These are phyloP conservation scores for Nicotiana attenuata DNA, from an alignment of 257 asterid species.

Conservation along the genomic window DNA sequence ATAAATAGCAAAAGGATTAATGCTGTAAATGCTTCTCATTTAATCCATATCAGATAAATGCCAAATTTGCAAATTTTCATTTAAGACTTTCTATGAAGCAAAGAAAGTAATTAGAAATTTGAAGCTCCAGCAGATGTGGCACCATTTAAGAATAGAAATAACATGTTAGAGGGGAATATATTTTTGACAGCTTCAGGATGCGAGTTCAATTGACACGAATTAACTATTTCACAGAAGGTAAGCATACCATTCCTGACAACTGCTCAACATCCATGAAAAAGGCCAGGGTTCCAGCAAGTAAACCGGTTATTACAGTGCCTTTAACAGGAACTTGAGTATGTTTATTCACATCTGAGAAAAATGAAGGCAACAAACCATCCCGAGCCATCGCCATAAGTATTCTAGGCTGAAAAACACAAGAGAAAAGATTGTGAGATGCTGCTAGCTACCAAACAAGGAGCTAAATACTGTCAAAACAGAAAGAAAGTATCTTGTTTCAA, in stretches of 20 bases:
- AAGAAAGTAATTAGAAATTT: background rate
- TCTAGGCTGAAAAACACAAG: conserved; percentile 55
- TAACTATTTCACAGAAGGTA: background rate
- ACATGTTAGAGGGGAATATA: background rate
- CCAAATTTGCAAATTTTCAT: background rate
- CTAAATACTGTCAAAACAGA: background rate
- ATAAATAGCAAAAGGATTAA: background rate
- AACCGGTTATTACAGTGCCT: conserved; percentile 67
- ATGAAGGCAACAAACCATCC: conserved; percentile 93
- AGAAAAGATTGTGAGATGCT: background rate
- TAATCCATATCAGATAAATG: background rate
- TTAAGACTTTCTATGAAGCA: background rate
- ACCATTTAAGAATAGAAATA: background rate
- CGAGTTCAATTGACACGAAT: background rate
- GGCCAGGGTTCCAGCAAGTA: conserved; percentile 68
- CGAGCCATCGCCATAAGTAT: conserved; percentile 98
- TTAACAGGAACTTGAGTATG: conserved; percentile 78
- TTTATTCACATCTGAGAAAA: conserved; percentile 68
- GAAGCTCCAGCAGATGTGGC: background rate
- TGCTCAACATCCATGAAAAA: conserved; percentile 93
- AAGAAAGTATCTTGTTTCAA: background rate
- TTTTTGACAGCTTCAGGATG: background rate
- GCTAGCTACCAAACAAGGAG: background rate
- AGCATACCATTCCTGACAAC: conserved; percentile 87
- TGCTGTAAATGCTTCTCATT: background rate